These are phyloP conservation scores for Gynandropsis gynandra DNA, from an alignment of 345 rosid species.

Conservation along the genomic window DNA sequence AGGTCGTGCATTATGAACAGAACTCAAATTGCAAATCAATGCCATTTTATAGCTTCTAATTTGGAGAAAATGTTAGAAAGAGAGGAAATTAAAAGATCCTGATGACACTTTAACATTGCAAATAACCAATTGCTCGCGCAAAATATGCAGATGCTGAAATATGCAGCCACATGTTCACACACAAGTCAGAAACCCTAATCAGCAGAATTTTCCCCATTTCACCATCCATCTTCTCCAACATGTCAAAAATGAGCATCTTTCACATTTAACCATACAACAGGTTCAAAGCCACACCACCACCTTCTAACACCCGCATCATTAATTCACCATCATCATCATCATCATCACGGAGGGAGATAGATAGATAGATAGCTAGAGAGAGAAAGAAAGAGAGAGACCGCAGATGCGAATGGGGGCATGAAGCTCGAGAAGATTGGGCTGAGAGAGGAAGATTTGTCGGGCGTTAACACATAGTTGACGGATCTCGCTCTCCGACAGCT, in stretches of 20 bases:
- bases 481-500: conserved; percentile 91
- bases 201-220: neutral
- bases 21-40: neutral
- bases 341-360: neutral
- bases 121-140: neutral
- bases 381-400: conserved; percentile 36
- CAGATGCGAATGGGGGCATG: conserved; percentile 81
- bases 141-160: conserved; percentile 9
- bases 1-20: too few relatives aligned
- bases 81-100: too few relatives aligned
- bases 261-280: too few relatives aligned
- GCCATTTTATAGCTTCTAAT: too few relatives aligned
- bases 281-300: too few relatives aligned
- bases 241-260: neutral
- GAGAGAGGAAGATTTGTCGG: conserved; percentile 79
- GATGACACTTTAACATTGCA: too few relatives aligned
- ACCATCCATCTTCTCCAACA: neutral
- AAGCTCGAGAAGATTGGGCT: conserved; percentile 70
- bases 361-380: neutral
- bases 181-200: neutral
- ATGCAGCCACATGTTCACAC: neutral
- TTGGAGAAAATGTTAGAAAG: too few relatives aligned
- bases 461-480: conserved; percentile 92
- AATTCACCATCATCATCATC: too few relatives aligned
- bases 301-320: too few relatives aligned